These are phyloP conservation scores for Polymyxa betae DNA, from an alignment of 208 protist genomes.

Conservation along the genomic window DNA sequence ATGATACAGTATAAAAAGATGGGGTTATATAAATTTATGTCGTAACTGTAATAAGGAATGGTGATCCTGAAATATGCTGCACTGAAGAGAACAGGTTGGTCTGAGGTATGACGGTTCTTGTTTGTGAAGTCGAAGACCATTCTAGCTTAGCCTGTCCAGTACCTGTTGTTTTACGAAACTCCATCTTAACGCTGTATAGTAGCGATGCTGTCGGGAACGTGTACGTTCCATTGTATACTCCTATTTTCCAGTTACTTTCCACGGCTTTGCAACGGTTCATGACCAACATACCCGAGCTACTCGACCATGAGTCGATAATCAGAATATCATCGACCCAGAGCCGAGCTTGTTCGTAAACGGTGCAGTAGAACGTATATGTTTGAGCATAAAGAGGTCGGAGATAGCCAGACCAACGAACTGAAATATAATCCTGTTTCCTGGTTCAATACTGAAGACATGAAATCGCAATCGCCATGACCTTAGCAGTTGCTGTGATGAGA, in stretches of 20 bases:
- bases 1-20: not conserved
- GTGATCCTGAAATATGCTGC: slow-evolving; percentile 61
- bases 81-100: slow-evolving; percentile 58
- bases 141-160: slow-evolving; percentile 27
- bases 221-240: not conserved
- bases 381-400: slow-evolving; percentile 14
- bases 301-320: slow-evolving; percentile 63
- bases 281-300: not conserved
- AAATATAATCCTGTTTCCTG: slow-evolving; percentile 40
- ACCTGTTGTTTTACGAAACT: slow-evolving; percentile 58
- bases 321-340: slow-evolving; percentile 65
- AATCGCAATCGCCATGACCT: not conserved
- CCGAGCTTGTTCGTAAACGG: slow-evolving; percentile 55
- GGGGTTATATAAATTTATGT: not conserved
- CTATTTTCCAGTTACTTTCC: not conserved
- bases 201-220: slow-evolving; percentile 52
- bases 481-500: slow-evolving; percentile 48
- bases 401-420: slow-evolving; percentile 40
- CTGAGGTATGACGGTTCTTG: slow-evolving; percentile 56
- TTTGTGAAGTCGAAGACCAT: slow-evolving; percentile 61
- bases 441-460: not conserved
- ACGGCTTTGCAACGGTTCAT: not conserved
- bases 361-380: slow-evolving; percentile 23
- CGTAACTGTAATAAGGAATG: slow-evolving; percentile 51
- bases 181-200: slow-evolving; percentile 62